A percentile compares a stretch with the other conserved stretches of the same genome.
phyloP scores from a whole-genome alignment of 148 eudicot species.

The Chenopodium berlandieri region DNA sequence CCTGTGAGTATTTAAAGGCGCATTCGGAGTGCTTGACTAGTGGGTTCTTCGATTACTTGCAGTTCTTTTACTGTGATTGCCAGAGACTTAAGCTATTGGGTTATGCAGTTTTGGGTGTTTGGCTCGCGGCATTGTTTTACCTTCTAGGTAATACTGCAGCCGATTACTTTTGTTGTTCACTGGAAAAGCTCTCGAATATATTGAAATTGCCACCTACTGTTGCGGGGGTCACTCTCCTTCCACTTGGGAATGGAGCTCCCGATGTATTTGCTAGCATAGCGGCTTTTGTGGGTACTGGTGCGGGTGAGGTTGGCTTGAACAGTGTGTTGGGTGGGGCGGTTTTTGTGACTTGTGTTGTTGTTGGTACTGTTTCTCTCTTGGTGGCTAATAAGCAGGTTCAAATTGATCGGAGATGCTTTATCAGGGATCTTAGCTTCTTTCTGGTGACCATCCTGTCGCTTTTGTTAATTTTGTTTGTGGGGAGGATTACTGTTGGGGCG shows the following conservation, averaged over 20 bases:
- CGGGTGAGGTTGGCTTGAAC: conserved; percentile 86
- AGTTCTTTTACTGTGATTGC: conserved; percentile 78
- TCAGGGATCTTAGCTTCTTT: conserved; percentile 78
- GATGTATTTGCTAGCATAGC: conserved; percentile 99
- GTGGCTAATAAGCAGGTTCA: conserved; percentile 62
- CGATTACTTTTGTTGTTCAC: conserved; percentile 88
- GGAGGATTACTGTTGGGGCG: conserved; percentile 54
- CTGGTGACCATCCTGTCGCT: conserved; percentile 49
- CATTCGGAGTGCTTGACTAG: conserved; percentile 68
- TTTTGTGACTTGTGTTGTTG: conserved; percentile 84
- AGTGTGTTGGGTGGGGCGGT: conserved; percentile 96
- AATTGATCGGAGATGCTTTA: conserved; percentile 77
- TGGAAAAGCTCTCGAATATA: conserved; percentile 74
- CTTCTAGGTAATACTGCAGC: conserved; percentile 95
- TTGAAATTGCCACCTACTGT: conserved; percentile 85
- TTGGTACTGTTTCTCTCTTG: conserved; percentile 68
- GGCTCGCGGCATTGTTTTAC: conserved; percentile 88
- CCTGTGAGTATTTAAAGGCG: conserved; percentile 75
- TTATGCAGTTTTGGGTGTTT: conserved; percentile 54
- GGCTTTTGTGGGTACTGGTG: conserved; percentile 74
- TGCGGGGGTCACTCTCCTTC: conserved; percentile 92
- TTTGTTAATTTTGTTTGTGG: conserved; percentile 50
- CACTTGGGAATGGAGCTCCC: conserved; percentile 95
- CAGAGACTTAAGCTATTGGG: conserved; percentile 45
- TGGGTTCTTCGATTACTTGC: conserved; percentile 71